Evolutionary conservation across 2,329 filamentous ascomycete species (phyloP).

Genomic region (Fusarium annulatum): DNA sequence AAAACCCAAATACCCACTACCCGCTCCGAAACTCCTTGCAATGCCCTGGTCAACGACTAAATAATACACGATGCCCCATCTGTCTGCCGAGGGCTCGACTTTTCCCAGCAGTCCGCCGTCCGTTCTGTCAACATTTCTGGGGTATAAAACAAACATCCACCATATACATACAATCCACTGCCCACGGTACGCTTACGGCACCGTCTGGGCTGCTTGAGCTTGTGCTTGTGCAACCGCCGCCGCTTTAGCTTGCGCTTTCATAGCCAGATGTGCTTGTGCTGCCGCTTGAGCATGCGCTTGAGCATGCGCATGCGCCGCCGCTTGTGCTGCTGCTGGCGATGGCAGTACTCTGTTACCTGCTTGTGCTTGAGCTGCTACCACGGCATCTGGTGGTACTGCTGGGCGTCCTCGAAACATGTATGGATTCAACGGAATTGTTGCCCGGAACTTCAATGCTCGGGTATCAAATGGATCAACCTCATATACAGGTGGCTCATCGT

Average conservation of each 20-base stretch:
- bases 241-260: slow-evolving; percentile 40
- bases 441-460: slow-evolving; percentile 68
- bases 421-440: slow-evolving; percentile 65
- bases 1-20: slow-evolving; percentile 41
- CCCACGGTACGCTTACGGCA: slow-evolving; percentile 16
- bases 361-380: slow-evolving; percentile 38
- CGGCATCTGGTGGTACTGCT: slow-evolving; percentile 45
- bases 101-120: slow-evolving; percentile 20
- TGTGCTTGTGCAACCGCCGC: slow-evolving; percentile 36
- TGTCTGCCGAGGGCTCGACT: slow-evolving; percentile 1
- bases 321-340: slow-evolving; percentile 35
- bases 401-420: slow-evolving; percentile 55
- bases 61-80: slow-evolving; percentile 37
- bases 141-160: slow-evolving; percentile 45
- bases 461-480: slow-evolving; percentile 78
- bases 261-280: slow-evolving; percentile 44
- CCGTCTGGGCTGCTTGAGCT: slow-evolving; percentile 35
- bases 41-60: slow-evolving; percentile 46
- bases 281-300: slow-evolving; percentile 46
- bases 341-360: slow-evolving; percentile 43
- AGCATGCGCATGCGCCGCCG: slow-evolving; percentile 43
- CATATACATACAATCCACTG: slow-evolving; percentile 43
- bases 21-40: slow-evolving; percentile 54
- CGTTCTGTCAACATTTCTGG: slow-evolving; percentile 28
- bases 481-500: slow-evolving; percentile 80